These are phyloP conservation scores for Calonectria multiphialidica DNA, from an alignment of 2,329 filamentous ascomycete genomes.

Conservation along the genomic window DNA sequence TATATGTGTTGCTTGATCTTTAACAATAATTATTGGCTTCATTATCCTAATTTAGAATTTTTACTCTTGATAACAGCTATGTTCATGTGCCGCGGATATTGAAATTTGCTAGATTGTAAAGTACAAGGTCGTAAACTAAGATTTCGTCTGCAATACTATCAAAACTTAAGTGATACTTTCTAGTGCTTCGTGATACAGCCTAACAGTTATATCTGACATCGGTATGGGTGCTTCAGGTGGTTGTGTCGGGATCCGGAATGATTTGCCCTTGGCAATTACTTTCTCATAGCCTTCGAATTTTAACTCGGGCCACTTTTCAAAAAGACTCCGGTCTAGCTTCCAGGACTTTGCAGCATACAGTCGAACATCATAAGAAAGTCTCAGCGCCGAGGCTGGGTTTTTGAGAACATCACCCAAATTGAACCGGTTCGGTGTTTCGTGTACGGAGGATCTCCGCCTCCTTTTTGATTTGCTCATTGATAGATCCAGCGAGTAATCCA, in stretches of 20 bases:
- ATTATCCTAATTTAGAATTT: too few species aligned
- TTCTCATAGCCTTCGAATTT: conserved; percentile 5
- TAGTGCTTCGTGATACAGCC: not conserved
- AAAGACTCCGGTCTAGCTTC: not conserved
- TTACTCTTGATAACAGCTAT: too few species aligned
- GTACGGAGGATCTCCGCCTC: too few species aligned
- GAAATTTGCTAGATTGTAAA: too few species aligned
- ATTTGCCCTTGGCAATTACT: not conserved
- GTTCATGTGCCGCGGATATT: too few species aligned
- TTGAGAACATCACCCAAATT: not conserved
- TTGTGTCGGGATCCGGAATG: not conserved
- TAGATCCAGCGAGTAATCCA: too few species aligned
- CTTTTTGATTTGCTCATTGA: too few species aligned
- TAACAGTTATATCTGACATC: not conserved
- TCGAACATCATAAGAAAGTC: not conserved
- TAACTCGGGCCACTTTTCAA: conserved; percentile 1
- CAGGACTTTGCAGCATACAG: conserved; percentile 1
- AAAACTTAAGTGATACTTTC: not conserved
- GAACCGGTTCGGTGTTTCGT: not conserved
- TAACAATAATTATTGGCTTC: too few species aligned
- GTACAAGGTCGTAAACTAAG: too few species aligned
- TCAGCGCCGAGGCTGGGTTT: not conserved
- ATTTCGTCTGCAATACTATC: too few species aligned
- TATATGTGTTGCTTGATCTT: too few species aligned
- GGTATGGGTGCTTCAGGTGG: not conserved